phyloP scores from a whole-genome alignment of 2,329 filamentous ascomycete species.

The Daldinia eschscholtzii region DNA sequence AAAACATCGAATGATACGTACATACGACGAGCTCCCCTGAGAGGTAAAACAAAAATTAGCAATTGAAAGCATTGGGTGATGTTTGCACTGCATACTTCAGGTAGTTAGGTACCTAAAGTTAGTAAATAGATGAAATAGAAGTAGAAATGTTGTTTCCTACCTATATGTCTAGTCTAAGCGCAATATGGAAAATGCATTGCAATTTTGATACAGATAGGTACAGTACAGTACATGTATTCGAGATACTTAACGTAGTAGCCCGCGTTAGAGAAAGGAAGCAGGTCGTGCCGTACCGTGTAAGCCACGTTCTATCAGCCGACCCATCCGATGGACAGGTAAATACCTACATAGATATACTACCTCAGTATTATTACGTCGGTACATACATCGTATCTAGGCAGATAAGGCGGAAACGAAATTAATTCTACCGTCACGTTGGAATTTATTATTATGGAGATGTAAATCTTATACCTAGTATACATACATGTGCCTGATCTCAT shows the following conservation, averaged over 20 bases:
- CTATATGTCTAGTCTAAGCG: neutral
- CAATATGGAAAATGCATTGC: neutral
- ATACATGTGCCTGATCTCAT: constrained; percentile 13
- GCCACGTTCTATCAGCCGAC: constrained; percentile 35
- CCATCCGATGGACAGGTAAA: constrained; percentile 3
- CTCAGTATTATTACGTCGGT: neutral
- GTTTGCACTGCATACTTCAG: neutral
- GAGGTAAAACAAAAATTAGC: neutral
- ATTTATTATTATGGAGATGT: neutral
- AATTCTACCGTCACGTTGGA: neutral
- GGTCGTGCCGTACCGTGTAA: constrained; percentile 29
- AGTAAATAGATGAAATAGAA: neutral
- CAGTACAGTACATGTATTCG: neutral
- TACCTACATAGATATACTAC: neutral
- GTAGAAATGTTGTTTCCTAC: neutral
- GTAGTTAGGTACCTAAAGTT: no score
- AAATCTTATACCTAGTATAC: constrained; percentile 6
- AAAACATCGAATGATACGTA: constrained; percentile 29
- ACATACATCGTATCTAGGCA: neutral
- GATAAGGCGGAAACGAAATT: neutral
- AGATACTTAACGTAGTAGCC: constrained; percentile 11
- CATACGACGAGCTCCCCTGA: neutral
- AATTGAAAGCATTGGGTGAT: neutral
- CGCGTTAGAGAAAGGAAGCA: constrained; percentile 19
- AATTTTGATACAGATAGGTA: no score